Base-by-base conservation (phyloP, 2,329 filamentous ascomycete genomes). In the Neurospora sp. region DNA sequence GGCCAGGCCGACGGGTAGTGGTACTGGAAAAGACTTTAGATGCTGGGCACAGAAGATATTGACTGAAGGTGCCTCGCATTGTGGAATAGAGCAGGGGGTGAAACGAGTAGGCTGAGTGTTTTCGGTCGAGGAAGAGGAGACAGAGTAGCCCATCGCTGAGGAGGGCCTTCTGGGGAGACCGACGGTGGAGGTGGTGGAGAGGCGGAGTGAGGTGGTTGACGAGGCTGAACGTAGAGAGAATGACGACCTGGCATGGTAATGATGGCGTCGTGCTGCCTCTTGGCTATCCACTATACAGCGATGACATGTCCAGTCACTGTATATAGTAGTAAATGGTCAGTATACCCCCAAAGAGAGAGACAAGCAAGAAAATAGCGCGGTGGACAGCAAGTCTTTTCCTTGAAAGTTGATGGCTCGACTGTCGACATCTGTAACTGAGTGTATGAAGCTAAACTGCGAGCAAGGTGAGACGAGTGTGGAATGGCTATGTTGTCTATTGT, bases 281-380 rank as follows among this genome's bases (percentile, higher is more conserved):
- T 62, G 38, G 19, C 66, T 67, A 66, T 52, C 68, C 43, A 57
- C 70, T 70, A 72, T 67, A 46, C 73, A 74, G 36, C 68, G 69
- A 69, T 72, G 73, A 71, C 72, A 74, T 66, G 69, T 68, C 71
- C 71, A 72, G 57, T 72, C 68, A 67, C 40, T 72, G 66, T 70
- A 36, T 33, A 33, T 62, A n/a, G 28, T 62, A 62, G 52, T 62
- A 15, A 17, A 15, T 36, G 52, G 52, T 62, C 12, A 62, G 52
- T 6, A 62, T 62, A 36, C 52, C 52, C 52, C 52, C 33, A 52
- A 52, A 33, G 28, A 62, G 28, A 36, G 4, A 62, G 52, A 17
- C 15, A 36, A 36, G 28, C 15, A n/a, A 62, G 23, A 36, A 52
- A 36, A 62, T 33, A 8, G 28, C 12, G 23, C 52, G 52, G 52